phyloP scores from a whole-genome alignment of 2,329 filamentous ascomycete genomes.

The Fragosphaeria purpurea region DNA sequence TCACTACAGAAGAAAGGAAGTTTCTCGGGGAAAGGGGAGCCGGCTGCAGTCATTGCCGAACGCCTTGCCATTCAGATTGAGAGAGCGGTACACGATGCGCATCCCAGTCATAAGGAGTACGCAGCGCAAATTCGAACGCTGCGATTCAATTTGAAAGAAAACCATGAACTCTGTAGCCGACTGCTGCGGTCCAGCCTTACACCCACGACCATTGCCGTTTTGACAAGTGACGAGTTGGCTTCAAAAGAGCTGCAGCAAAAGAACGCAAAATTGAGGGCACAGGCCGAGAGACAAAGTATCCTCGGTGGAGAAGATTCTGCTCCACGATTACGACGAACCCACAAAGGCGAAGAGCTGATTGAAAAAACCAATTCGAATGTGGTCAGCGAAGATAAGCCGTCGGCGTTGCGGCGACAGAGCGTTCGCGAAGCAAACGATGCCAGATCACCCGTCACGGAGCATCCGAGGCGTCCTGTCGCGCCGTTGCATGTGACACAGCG shows the following conservation, averaged over 20 bases:
- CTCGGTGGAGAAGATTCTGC: constrained; percentile 61
- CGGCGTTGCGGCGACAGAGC: constrained; percentile 25
- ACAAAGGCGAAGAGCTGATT: constrained; percentile 89
- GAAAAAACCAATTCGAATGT: constrained; percentile 54
- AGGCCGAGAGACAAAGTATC: constrained; percentile 74
- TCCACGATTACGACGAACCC: constrained; percentile 75
- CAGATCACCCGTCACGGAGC: constrained; percentile 1
- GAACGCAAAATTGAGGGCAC: constrained; percentile 66
- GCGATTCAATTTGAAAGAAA: constrained; percentile 80
- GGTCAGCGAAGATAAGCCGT: constrained; percentile 27
- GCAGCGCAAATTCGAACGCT: constrained; percentile 62
- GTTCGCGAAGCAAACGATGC: constrained; percentile 17
- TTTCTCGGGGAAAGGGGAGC: constrained; percentile 55
- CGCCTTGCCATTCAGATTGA: constrained; percentile 71
- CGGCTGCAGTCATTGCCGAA: constrained; percentile 55
- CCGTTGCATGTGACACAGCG: no score
- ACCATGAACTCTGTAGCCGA: constrained; percentile 64
- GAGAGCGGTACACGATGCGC: constrained; percentile 51
- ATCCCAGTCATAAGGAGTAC: constrained; percentile 43
- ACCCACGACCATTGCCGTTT: constrained; percentile 68
- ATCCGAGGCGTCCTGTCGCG: no score
- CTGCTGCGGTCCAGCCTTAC: constrained; percentile 64
- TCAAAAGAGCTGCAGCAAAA: constrained; percentile 78
- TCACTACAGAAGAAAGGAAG: constrained; percentile 55
- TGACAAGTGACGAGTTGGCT: constrained; percentile 85